Conservation (phyloP, 176 grass and related monocot genomes). For the Phyllostachys edulis region DNA sequence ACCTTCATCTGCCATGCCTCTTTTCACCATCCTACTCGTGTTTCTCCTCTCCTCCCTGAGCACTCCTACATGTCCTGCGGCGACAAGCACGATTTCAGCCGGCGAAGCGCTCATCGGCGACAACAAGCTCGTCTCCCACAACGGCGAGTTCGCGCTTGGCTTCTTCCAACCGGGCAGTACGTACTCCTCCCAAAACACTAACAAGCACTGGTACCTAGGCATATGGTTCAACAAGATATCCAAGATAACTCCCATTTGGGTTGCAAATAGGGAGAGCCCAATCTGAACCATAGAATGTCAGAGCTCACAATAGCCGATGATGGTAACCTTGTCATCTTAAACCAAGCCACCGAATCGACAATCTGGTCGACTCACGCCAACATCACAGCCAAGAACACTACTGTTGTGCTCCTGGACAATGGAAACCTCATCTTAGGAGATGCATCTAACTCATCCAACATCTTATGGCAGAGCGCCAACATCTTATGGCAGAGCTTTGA, state of each 20-base stretch:
- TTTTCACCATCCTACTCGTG: not conserved
- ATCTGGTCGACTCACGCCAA: too few species aligned
- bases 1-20: too few species aligned
- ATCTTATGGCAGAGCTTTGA: too few species aligned
- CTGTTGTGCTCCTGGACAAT: too few species aligned
- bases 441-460: too few species aligned
- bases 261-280: conserved; percentile 45
- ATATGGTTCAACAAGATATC: conserved; percentile 46
- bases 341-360: too few species aligned
- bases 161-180: conserved; percentile 37
- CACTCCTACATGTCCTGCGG: not conserved
- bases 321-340: too few species aligned
- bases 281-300: not conserved
- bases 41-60: conserved; percentile 2
- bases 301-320: too few species aligned
- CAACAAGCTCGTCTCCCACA: conserved; percentile 34
- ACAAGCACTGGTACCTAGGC: conserved; percentile 43
- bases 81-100: not conserved
- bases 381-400: too few species aligned
- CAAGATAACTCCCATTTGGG: conserved; percentile 35
- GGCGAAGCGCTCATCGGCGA: conserved; percentile 16
- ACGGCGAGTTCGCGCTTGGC: conserved; percentile 41
- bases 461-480: too few species aligned
- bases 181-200: not conserved
- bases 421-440: too few species aligned